Evolutionary conservation across 768 basidiomycete species (phyloP), one percentile per base, ranked within the genome.

Genomic region (Calocera cornea): DNA sequence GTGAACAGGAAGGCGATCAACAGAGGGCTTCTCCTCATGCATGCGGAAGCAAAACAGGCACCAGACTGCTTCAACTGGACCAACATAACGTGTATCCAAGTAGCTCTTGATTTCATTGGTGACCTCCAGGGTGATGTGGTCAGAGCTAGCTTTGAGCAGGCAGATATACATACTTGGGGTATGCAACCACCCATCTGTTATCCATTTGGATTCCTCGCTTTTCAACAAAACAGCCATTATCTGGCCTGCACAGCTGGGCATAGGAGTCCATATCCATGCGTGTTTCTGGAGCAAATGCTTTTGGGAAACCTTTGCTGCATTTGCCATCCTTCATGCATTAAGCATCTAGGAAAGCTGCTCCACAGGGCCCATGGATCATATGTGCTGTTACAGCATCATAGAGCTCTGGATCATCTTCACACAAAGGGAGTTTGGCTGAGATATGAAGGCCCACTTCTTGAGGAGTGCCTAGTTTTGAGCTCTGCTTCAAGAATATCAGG

Each of bases 321-420:
- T 66, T 69, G 0, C 76, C 78, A 69, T 81, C 73, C 16, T 72
- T 74, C 79, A 83, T 77, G 71, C 82, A 84, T 1, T 73, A 71
- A 10, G 79, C 72, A 70, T 72, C 69, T 0, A 74, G 75, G 65
- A 79, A 76, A 0, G 36, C 31, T 1, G 72, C 68, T 29, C 81
- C 78, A 73, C 82, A 83, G 0, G 83, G 81, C 19, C 77, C 79
- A 78, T 85, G 83, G 0, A 83, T 71, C 82, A 83, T 83, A 60
- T 67, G 76, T n/a, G 68, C 68, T 41, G 76, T 77, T 22, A 84
- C 78, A 14, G 74, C 73, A 0, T 77, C 74, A 73, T 77, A 80
- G 0, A 85, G 77, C 7, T 71, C 38, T 1, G 80, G 81, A 24
- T 82, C 67, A 2, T 71, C 72, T 0, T 69, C 73, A 1, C 75